Conservation (phyloP, 1,284 basidiomycete genomes). For the Fereydounia khargensis region DNA sequence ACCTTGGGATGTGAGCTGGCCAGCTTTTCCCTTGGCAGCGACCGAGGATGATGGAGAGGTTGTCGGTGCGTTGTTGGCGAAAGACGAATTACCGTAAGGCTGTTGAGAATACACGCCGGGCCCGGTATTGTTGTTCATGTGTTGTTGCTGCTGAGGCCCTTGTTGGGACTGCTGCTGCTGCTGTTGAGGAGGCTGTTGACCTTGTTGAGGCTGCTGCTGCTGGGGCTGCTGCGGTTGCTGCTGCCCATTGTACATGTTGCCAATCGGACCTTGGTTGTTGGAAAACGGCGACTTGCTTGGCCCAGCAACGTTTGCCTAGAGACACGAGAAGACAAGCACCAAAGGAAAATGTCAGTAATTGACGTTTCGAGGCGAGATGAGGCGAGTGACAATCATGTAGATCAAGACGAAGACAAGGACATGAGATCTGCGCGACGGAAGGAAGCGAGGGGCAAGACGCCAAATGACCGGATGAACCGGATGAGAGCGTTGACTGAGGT, state of each 20-base stretch:
- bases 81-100: constrained; percentile 30
- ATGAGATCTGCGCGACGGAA: no score
- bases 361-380: no score
- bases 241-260: constrained; percentile 1
- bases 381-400: no score
- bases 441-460: no score
- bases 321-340: no score
- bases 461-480: no score
- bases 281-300: background rate
- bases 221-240: constrained; percentile 9
- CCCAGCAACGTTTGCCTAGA: background rate
- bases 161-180: constrained; percentile 11
- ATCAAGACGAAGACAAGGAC: no score
- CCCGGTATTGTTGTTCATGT: constrained; percentile 6
- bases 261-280: background rate
- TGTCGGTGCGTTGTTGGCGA: no score
- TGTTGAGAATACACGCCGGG: constrained; percentile 35
- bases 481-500: no score
- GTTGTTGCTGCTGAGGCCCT: constrained; percentile 7
- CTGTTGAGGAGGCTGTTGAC: constrained; percentile 10
- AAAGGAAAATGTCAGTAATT: no score
- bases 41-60: constrained; percentile 25
- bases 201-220: constrained; percentile 13
- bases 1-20: no score
- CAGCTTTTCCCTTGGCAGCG: constrained; percentile 23